Evolutionary conservation across 169 alveolate genomes (phyloP), one percentile per base, ranked within the genome.

Genomic region (Plasmodium knowlesi): DNA sequence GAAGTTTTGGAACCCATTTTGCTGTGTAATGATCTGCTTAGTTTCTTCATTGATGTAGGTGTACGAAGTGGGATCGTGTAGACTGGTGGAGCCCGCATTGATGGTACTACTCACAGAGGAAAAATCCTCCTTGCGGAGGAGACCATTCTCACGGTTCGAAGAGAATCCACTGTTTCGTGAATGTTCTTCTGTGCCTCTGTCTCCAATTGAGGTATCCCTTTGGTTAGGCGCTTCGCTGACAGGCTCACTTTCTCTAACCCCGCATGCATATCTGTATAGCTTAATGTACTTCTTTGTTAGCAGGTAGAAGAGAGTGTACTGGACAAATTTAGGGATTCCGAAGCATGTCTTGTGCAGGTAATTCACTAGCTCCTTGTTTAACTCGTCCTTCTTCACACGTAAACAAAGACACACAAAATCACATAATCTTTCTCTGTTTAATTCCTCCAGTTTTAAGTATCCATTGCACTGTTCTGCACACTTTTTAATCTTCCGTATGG

Each of bases 391-490:
- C 46, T 70, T 28, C 6, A 92, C 61, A 57, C 84, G 84, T 50
- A 95, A 76, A 43, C 94, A 95, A 39, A 89, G 57, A 25, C 92
- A 92, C 5, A 95, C 95, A 81, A 95, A 95, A 12, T 92, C 85
- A 46, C 86, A 95, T 78, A 95, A 76, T 28, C 92, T 82, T 12
- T 92, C 72, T 30, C 78, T 76, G 10, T 92, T 80, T 28, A 95
- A 73, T 3, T 92, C 72, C 71, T 95, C 92, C 70, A 95, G 93
- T 57, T 95, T 92, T 67, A 95, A 85, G 92, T 54, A 92, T 3
- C 95, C 96, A 50, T 81, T 84, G 79, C 96, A 95, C 82, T 92
- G 95, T 28, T 92, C 43, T 53, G 96, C 95, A 95, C 88, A 95
- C 72, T 78, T 93, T 83, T 83, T 95, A 2, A 95, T 95, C 30